Percentiles rank a stretch among this genome's conserved stretches.
These are phyloP conservation scores for Rhododendron williamsianum DNA, from an alignment of 148 eudicot species.

Conservation along the genomic window DNA sequence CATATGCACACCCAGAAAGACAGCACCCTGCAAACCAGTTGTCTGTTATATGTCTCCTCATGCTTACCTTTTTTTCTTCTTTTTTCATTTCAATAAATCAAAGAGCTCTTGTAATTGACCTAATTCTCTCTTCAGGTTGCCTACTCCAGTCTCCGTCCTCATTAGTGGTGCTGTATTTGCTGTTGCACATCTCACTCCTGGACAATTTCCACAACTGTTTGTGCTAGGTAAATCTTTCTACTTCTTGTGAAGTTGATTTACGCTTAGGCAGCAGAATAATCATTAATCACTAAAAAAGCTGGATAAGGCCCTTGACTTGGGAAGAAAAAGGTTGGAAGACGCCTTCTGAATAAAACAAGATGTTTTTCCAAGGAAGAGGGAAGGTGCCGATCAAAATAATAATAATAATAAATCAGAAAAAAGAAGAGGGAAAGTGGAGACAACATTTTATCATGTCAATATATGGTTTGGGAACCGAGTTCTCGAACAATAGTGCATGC, in stretches of 20 bases:
- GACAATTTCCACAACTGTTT: conserved; percentile 90
- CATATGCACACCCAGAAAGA: not conserved
- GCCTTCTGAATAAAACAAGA: not conserved
- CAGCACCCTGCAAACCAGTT: not conserved
- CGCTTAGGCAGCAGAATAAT: not conserved
- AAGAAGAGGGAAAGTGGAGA: not conserved
- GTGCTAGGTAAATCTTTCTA: conserved; percentile 58
- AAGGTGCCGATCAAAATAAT: not conserved
- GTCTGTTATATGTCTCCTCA: not conserved
- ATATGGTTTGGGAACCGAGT: not conserved
- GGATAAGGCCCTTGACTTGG: not conserved
- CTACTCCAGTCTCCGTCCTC: conserved; percentile 72
- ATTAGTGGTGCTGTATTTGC: conserved; percentile 93
- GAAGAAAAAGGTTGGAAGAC: not conserved
- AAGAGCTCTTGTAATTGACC: not conserved
- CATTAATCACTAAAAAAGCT: not conserved
- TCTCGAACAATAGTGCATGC: not conserved
- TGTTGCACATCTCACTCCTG: conserved; percentile 89
- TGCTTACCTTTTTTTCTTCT: not conserved
- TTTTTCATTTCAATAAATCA: not conserved
- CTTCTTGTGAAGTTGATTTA: not conserved
- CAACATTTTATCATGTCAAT: not conserved
- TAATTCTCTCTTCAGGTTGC: conserved; percentile 59
- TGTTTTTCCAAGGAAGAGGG: not conserved
- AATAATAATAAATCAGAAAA: too few species aligned